Evolutionary conservation across 1,284 basidiomycete species (phyloP).

Genomic region (Peniophora sp.): DNA sequence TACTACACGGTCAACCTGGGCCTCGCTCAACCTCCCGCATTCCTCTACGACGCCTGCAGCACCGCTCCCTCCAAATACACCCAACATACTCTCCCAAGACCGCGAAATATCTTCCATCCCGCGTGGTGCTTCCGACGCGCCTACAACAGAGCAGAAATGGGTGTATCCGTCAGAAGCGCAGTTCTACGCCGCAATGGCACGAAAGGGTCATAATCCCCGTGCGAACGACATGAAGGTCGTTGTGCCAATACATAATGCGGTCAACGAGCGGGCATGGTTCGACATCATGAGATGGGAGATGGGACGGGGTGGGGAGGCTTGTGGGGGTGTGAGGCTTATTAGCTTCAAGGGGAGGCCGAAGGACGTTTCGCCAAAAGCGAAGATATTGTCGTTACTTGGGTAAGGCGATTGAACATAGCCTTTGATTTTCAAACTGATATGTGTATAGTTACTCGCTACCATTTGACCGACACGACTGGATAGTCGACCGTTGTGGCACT

Average conservation of each 20-base stretch:
- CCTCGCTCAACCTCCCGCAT: constrained; percentile 30
- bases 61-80: constrained; percentile 9
- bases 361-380: constrained; percentile 75
- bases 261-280: constrained; percentile 94
- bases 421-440: not conserved
- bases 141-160: constrained; percentile 39
- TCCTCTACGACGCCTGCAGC: constrained; percentile 14
- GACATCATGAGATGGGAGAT: constrained; percentile 89
- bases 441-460: constrained; percentile 76
- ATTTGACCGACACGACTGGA: constrained; percentile 98
- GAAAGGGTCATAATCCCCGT: constrained; percentile 85
- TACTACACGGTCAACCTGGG: constrained; percentile 41
- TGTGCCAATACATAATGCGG: constrained; percentile 98
- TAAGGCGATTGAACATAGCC: constrained; percentile 34
- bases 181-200: constrained; percentile 92
- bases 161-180: constrained; percentile 98
- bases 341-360: constrained; percentile 80
- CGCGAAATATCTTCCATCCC: constrained; percentile 90
- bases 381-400: constrained; percentile 82
- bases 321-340: constrained; percentile 79
- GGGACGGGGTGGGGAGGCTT: constrained; percentile 68
- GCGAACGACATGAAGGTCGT: constrained; percentile 89
- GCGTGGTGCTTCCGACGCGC: constrained; percentile 51
- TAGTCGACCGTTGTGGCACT: constrained; percentile 86
- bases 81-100: constrained; percentile 44